These are phyloP conservation scores for Cephalotrichum gorgonifer DNA, from an alignment of 2,329 filamentous ascomycete genomes.

Conservation along the genomic window DNA sequence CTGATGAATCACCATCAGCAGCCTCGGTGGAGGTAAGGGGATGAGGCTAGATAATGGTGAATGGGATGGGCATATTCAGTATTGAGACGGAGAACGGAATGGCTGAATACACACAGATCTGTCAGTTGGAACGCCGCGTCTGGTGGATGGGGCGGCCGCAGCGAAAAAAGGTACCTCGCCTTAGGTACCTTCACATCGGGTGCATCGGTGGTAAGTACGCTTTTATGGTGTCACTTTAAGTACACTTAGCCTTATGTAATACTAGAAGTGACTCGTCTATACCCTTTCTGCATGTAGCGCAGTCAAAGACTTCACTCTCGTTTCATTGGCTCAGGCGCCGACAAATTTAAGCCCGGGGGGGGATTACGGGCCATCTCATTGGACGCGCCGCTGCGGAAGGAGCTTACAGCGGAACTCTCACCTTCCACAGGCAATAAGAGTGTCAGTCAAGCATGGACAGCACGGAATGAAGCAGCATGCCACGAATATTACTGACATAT, in stretches of 20 bases:
- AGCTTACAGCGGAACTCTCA: neutral
- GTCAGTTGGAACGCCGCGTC: neutral
- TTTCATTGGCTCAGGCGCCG: neutral
- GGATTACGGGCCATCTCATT: neutral
- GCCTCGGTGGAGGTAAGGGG: neutral
- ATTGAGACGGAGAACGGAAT: slow-evolving; percentile 3
- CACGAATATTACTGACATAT: too few species aligned
- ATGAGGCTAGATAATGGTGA: neutral
- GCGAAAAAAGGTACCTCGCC: neutral
- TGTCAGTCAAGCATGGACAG: neutral
- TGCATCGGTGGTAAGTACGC: too few species aligned
- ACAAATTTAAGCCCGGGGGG: neutral
- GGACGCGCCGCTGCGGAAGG: neutral
- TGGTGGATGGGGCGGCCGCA: neutral
- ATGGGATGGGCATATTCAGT: neutral
- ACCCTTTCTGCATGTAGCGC: neutral
- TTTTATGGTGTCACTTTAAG: neutral
- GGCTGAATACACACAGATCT: slow-evolving; percentile 5
- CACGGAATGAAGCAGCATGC: too few species aligned
- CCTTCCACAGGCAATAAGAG: neutral
- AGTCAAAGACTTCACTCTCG: neutral
- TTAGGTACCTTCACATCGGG: neutral
- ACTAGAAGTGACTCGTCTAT: neutral
- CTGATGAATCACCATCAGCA: neutral
- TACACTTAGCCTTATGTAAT: neutral